Base-by-base conservation (phyloP, 495 filamentous ascomycete genomes). In the Aspergillus diversus region DNA sequence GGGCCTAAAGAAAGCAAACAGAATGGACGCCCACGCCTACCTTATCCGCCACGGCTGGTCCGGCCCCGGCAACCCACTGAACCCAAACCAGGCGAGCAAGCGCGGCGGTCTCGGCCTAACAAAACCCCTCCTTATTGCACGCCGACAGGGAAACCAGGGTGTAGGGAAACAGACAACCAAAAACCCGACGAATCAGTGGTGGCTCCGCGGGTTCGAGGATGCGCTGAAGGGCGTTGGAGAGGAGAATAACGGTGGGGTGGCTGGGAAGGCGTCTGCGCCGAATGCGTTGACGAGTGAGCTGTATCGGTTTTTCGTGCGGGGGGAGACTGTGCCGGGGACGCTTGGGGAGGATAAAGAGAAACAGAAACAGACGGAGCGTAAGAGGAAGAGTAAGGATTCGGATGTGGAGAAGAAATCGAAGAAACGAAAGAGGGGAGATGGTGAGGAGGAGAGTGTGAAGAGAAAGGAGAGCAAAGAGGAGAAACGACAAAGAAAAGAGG, bases 281-380 rank as follows among this genome's bases (percentile, higher is more conserved):
- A 82, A 82, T 67, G 72, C 75, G 58, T 65, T 79, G 62, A 77
- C 73, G 35, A 80, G 84, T 35, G 90, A 92, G 33, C 79, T 97
- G 6, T 97, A 97, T 73, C 84, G 88, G 15, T 86, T 83, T 60
- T 97, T 97, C 71, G 91, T 96, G 11, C 82, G 83, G 60, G 93
- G 93, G 16, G 86, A 90, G 59, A 75, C 82, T 42, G 74, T 96
- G 57, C 76, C 77, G n/a, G 92, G 93, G 11, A 93, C 90, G 5
- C 69, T 43, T 16, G 52, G 51, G 47, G 8, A 63, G 49, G n/a
- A 54, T 46, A 54, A 67, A 58, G 42, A 69, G 64, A 57, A 57
- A 8, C 61, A 68, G 34, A 52, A 27, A 15, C n/a, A 64, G 52
- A 59, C 59, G 48, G 63, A 64, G 50, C 33, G 34, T 16, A 60